Percentiles rank a stretch among this genome's conserved stretches.
Evolutionary conservation across 208 protist genomes (phyloP).

Genomic region (Trypanosoma lewisi): DNA sequence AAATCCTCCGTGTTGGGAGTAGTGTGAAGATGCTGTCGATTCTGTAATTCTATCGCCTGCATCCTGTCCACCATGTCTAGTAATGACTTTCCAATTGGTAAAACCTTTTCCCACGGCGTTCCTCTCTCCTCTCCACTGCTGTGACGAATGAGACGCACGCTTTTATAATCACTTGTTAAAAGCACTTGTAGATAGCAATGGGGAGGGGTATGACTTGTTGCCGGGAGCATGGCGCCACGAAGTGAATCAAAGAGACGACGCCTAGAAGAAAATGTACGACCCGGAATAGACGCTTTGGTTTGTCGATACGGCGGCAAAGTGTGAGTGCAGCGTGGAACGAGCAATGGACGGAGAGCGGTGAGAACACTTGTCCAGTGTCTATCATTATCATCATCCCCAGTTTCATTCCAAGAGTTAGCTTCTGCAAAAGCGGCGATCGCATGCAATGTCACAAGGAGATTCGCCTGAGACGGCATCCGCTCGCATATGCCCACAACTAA

Average conservation of each 20-base stretch:
- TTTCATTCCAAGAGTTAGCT: slow-evolving; percentile 16
- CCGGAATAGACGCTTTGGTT: slow-evolving; percentile 9
- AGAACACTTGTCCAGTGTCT: slow-evolving; percentile 11
- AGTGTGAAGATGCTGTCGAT: slow-evolving; percentile 14
- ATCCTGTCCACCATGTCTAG: slow-evolving; percentile 9
- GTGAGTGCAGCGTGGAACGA: neutral
- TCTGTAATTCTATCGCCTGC: slow-evolving; percentile 20
- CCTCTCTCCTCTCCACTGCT: neutral
- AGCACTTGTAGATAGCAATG: slow-evolving; percentile 16
- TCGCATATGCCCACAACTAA: slow-evolving; percentile 34
- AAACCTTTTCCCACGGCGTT: slow-evolving; percentile 20
- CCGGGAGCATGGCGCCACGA: neutral
- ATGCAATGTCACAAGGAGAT: slow-evolving; percentile 31
- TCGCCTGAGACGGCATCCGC: slow-evolving; percentile 30
- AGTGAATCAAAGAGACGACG: slow-evolving; percentile 17
- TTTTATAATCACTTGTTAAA: neutral
- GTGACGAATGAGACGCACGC: slow-evolving; percentile 8
- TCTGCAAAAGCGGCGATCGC: slow-evolving; percentile 33
- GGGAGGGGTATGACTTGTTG: neutral
- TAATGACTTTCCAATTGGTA: slow-evolving; percentile 7
- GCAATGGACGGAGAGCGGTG: neutral
- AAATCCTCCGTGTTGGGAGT: neutral
- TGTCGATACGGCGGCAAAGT: slow-evolving; percentile 4
- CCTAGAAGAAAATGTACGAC: slow-evolving; percentile 20
- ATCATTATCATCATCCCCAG: slow-evolving; percentile 6